Conservation (phyloP, 805 yeast genomes). For the Wickerhamiella nectarea region DNA sequence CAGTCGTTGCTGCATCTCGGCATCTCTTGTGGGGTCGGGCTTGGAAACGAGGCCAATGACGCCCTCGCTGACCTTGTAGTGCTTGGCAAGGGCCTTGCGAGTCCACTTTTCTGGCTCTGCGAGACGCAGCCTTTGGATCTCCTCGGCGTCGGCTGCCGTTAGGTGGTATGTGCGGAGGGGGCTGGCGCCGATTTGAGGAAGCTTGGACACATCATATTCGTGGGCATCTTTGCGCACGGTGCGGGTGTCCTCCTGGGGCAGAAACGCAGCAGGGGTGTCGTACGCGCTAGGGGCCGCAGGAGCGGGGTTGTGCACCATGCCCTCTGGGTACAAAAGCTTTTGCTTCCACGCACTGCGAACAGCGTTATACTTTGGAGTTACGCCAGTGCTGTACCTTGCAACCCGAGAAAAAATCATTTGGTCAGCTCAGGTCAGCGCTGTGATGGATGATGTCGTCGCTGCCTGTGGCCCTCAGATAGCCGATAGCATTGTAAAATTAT, state of each 20-base stretch:
- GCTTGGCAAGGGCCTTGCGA: slow-evolving; percentile 44
- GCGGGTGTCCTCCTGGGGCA: slow-evolving; percentile 51
- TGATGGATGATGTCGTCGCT: neutral
- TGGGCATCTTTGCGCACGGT: slow-evolving; percentile 25
- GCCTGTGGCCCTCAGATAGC: slow-evolving; percentile 6
- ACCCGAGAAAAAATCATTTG: neutral
- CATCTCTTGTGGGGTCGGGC: slow-evolving; percentile 27
- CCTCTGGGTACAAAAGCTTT: slow-evolving; percentile 41
- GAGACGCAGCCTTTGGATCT: slow-evolving; percentile 43
- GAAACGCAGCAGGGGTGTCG: slow-evolving; percentile 56
- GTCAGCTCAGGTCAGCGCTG: neutral
- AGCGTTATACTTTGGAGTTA: slow-evolving; percentile 48
- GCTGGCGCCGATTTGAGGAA: slow-evolving; percentile 28
- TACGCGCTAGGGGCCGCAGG: slow-evolving; percentile 46
- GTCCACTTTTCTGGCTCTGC: slow-evolving; percentile 52
- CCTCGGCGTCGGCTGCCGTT: slow-evolving; percentile 41
- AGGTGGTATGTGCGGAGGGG: slow-evolving; percentile 38
- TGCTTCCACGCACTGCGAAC: slow-evolving; percentile 53
- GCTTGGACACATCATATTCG: slow-evolving; percentile 16
- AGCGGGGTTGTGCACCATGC: slow-evolving; percentile 47
- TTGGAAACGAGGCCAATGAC: slow-evolving; percentile 42
- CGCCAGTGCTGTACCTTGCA: slow-evolving; percentile 19
- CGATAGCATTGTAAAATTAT: slow-evolving; percentile 1
- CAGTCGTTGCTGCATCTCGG: slow-evolving; percentile 37
- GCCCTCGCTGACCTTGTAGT: slow-evolving; percentile 39